Evolutionary conservation across 441 rosid species (phyloP).

Genomic region (Pelargonium fulgidum): DNA sequence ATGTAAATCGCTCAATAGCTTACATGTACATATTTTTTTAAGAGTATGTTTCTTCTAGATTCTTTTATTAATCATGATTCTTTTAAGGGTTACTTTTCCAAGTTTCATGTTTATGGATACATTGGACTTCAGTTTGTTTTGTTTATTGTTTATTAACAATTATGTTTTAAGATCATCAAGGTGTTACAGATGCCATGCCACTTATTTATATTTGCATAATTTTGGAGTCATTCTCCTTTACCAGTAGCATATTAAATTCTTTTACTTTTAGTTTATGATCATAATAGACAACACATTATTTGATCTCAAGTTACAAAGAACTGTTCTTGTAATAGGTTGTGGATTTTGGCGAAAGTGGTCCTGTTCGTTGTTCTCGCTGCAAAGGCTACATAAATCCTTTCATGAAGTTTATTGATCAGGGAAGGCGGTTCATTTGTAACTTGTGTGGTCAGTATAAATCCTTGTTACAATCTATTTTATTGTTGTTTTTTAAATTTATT

Average conservation of each 20-base stretch:
- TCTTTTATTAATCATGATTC: no score
- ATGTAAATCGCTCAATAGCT: background rate
- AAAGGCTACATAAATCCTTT: conserved; percentile 32
- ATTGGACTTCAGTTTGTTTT: no score
- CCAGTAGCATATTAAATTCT: background rate
- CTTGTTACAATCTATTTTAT: background rate
- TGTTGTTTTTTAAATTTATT: background rate
- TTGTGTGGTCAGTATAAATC: conserved; percentile 25
- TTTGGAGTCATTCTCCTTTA: background rate
- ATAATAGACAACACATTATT: background rate
- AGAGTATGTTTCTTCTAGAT: conserved; percentile 2
- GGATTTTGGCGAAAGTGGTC: conserved; percentile 33
- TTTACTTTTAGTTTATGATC: background rate
- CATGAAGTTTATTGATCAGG: conserved; percentile 31
- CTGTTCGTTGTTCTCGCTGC: conserved; percentile 32
- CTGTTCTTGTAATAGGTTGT: conserved; percentile 23
- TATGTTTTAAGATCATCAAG: background rate
- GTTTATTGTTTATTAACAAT: no score
- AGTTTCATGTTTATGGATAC: no score
- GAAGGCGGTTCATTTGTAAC: conserved; percentile 29
- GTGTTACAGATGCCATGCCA: background rate
- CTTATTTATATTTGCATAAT: background rate
- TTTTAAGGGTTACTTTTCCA: no score
- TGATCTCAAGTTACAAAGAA: background rate
- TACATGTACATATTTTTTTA: conserved; percentile 4